A percentile compares a stretch with the other conserved stretches of the same genome.
Evolutionary conservation across 1,284 basidiomycete genomes (phyloP).

Genomic region (Moniliophthora roreri): DNA sequence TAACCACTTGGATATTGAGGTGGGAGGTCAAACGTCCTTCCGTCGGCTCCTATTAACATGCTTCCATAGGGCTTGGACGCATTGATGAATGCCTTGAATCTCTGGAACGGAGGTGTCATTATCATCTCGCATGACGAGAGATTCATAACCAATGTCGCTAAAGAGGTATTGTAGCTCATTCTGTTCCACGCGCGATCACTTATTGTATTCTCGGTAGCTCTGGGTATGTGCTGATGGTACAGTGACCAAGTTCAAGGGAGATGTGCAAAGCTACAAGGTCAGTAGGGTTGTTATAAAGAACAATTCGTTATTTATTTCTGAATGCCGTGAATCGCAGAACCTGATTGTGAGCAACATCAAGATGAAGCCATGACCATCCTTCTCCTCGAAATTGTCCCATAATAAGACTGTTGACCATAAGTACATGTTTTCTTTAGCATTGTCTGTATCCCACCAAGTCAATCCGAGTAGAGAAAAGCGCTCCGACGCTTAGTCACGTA

Average conservation of each 20-base stretch:
- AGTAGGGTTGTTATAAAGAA: neutral
- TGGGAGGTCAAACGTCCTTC: constrained; percentile 25
- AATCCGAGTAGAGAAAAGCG: no score
- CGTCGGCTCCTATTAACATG: neutral
- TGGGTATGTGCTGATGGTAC: constrained; percentile 91
- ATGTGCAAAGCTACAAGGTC: constrained; percentile 90
- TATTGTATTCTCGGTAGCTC: constrained; percentile 43
- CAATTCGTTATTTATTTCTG: neutral
- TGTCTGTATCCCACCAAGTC: no score
- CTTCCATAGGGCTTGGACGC: constrained; percentile 84
- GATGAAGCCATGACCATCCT: no score
- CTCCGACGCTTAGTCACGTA: no score
- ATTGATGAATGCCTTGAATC: constrained; percentile 83
- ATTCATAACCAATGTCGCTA: constrained; percentile 85
- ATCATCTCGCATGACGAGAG: constrained; percentile 93
- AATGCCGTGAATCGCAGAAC: constrained; percentile 8
- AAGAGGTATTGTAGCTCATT: constrained; percentile 50
- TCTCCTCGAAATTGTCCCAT: no score
- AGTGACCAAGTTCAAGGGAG: constrained; percentile 85
- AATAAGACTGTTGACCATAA: no score
- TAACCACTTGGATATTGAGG: constrained; percentile 96
- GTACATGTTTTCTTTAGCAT: no score
- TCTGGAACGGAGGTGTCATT: constrained; percentile 97
- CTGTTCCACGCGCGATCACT: neutral
- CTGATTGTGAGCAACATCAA: constrained; percentile 25